Evolutionary conservation across 805 yeast species (phyloP).

Genomic region (Saccharomycopsis fermentans): DNA sequence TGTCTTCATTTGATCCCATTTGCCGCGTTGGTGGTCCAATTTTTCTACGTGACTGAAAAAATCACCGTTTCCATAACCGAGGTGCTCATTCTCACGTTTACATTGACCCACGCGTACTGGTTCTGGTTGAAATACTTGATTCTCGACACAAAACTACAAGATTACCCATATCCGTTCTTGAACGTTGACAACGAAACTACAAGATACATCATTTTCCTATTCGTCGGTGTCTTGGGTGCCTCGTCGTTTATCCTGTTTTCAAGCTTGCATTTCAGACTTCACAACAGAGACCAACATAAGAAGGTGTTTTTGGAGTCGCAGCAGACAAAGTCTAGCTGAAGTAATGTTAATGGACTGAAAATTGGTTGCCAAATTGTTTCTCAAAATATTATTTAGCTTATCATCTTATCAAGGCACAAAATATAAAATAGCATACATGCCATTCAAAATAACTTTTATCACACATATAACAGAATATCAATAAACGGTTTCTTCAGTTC

Average conservation of each 20-base stretch:
- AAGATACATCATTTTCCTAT: constrained; percentile 8
- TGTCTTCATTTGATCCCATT: constrained; percentile 15
- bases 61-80: neutral
- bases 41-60: neutral
- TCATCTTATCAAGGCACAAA: no score
- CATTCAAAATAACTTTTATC: no score
- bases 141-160: constrained; percentile 9
- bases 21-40: neutral
- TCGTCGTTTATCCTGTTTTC: constrained; percentile 11
- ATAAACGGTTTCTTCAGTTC: no score
- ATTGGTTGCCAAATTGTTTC: no score
- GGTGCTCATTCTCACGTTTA: neutral
- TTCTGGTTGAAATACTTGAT: constrained; percentile 12
- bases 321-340: neutral
- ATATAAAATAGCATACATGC: no score
- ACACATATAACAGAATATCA: no score
- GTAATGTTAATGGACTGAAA: neutral
- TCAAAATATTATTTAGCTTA: no score
- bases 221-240: constrained; percentile 2
- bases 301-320: neutral
- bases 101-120: constrained; percentile 11
- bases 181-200: constrained; percentile 4
- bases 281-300: neutral
- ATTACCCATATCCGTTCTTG: constrained; percentile 18
- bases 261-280: neutral